A percentile compares a stretch with the other conserved stretches of the same genome.
Conservation (phyloP, 169 alveolate species). For the Cryptosporidium tyzzeri region DNA sequence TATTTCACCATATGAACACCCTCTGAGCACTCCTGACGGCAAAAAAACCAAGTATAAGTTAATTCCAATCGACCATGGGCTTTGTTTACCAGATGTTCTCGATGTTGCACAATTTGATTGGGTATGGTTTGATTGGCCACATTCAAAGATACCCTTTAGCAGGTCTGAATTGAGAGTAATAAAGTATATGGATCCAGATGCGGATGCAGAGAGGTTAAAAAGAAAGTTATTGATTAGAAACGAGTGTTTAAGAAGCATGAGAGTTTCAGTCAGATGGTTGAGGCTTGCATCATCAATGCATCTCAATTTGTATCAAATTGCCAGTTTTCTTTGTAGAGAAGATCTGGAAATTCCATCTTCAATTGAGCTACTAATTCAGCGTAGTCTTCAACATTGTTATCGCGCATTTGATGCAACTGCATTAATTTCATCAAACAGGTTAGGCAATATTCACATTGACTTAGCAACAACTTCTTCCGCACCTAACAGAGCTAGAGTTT, state of each 20-base stretch:
- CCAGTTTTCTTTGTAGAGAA: slow-evolving; percentile 86
- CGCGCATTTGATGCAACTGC: slow-evolving; percentile 82
- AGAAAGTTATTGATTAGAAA: slow-evolving; percentile 86
- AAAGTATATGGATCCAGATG: slow-evolving; percentile 88
- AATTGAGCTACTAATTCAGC: slow-evolving; percentile 84
- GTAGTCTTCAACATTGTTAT: slow-evolving; percentile 75
- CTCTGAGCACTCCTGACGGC: slow-evolving; percentile 81
- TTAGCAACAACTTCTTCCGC: slow-evolving; percentile 77
- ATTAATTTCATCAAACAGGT: slow-evolving; percentile 79
- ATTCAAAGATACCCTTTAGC: slow-evolving; percentile 90
- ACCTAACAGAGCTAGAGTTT: slow-evolving; percentile 11
- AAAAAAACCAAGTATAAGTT: slow-evolving; percentile 86
- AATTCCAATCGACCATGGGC: slow-evolving; percentile 99
- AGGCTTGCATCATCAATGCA: slow-evolving; percentile 89
- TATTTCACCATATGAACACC: slow-evolving; percentile 48
- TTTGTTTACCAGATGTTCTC: slow-evolving; percentile 95
- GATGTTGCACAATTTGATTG: slow-evolving; percentile 97
- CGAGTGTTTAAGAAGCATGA: slow-evolving; percentile 91
- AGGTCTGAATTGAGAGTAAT: slow-evolving; percentile 86
- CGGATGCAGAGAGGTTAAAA: slow-evolving; percentile 89
- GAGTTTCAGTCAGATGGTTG: slow-evolving; percentile 88
- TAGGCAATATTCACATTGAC: slow-evolving; percentile 78
- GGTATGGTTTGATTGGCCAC: slow-evolving; percentile 98
- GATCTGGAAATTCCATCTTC: slow-evolving; percentile 89
- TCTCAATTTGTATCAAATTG: slow-evolving; percentile 88